A percentile compares a stretch with the other conserved stretches of the same genome.
These are phyloP conservation scores for Pseudocercospora cruenta DNA, from an alignment of 2,329 filamentous ascomycete species.

Conservation along the genomic window DNA sequence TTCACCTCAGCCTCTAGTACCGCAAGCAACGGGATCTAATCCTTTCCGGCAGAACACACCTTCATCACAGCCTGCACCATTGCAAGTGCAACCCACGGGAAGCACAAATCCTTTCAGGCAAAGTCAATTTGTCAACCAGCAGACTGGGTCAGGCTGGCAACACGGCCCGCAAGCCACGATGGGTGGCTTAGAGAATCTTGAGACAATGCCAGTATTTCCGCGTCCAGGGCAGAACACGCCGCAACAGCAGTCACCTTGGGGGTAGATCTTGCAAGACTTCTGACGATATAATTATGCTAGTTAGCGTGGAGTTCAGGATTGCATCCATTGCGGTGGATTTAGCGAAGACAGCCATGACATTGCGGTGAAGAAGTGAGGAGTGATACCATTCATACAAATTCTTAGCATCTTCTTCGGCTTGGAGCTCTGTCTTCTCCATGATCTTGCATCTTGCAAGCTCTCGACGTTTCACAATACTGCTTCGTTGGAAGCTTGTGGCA, in stretches of 20 bases:
- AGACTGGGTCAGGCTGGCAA: conserved; percentile 88
- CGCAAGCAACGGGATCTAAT: conserved; percentile 70
- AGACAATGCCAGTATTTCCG: conserved; percentile 84
- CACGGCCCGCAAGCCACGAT: conserved; percentile 73
- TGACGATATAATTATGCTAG: conserved; percentile 5
- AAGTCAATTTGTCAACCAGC: conserved; percentile 84
- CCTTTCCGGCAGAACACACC: conserved; percentile 64
- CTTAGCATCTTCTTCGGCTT: neutral
- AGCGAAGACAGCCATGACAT: neutral
- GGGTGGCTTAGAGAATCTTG: conserved; percentile 74
- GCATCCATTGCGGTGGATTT: neutral
- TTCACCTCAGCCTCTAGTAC: conserved; percentile 51
- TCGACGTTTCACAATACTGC: neutral
- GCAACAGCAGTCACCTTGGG: conserved; percentile 35
- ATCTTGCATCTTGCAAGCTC: neutral
- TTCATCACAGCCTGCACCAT: conserved; percentile 44
- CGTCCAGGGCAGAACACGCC: conserved; percentile 61
- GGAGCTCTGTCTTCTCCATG: neutral
- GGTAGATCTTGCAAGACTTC: conserved; percentile 18
- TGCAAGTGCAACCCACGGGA: conserved; percentile 78
- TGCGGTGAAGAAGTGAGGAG: neutral
- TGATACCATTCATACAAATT: neutral
- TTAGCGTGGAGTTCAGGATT: conserved; percentile 14
- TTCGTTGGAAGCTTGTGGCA: neutral
- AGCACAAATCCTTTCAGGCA: conserved; percentile 95